Base-by-base conservation (phyloP, 192 early-diverging fungal species). In the Backusella australiensis region DNA sequence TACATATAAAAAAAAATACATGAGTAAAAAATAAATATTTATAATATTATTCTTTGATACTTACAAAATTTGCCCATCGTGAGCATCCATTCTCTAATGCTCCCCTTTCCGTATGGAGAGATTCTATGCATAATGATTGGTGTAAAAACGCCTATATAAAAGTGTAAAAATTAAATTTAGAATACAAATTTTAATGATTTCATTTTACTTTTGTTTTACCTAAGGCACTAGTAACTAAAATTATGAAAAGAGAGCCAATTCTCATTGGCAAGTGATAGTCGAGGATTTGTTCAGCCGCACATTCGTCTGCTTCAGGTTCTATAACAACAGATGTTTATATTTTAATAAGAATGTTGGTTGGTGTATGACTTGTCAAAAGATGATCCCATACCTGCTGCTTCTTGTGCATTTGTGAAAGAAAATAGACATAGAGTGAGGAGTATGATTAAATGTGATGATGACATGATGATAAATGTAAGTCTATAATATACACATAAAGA, bases 1-100 rank as follows among this genome's bases (percentile, higher is more conserved):
- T 65, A 35, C n/a, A 34, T 17, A 32, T 32, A 34, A 56, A 35
- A 41, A 41, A 26, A 38, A 42, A 34, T 38, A 12, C 38, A 59
- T 67, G 63, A 26, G 67, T 59, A 63, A 26, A 9, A 26, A 59
- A 26, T 63, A 26, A 63, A 12, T 63, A 29, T 63, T 29, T 65
- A 29, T 63, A 29, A 12, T 63, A 29, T 63, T 29, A 12, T 26
- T 26, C 3, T 12, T 63, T 14, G n/a, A 1, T 26, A 72, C 76
- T 72, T 81, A 81, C 80, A 83, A 49, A 80, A 83, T 39, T 80
- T 80, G 56, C 74, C 78, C 69, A 82, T 70, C n/a, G 73, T 63
- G 6, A 82, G 35, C 0, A 74, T 8, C 66, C 68, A 76, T 15
- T 77, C 75, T n/a, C 68, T 74, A 21, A 81, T 41, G 26, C 74